Evolutionary conservation across 441 rosid genomes (phyloP).

Genomic region (Melianthus villosus): DNA sequence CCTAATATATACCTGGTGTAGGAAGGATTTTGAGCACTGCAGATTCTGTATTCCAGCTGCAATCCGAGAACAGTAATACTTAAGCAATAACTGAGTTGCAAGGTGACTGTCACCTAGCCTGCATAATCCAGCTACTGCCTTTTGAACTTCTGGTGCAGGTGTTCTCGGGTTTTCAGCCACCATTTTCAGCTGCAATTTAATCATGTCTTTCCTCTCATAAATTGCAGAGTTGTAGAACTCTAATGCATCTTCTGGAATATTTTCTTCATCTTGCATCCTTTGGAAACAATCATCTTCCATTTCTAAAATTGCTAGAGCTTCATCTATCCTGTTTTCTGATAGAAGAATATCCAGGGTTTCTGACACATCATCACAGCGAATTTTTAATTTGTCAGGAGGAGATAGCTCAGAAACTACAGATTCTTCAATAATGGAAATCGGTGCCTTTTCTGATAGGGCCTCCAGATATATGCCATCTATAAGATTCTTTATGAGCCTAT

Average conservation of each 20-base stretch:
- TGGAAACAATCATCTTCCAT: constrained; percentile 25
- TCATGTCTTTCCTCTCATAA: constrained; percentile 25
- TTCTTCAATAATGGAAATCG: constrained; percentile 14
- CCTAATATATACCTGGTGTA: constrained; percentile 20
- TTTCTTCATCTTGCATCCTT: constrained; percentile 14
- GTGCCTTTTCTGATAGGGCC: constrained; percentile 20
- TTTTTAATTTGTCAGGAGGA: constrained; percentile 16
- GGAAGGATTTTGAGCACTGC: constrained; percentile 17
- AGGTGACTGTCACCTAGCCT: constrained; percentile 31
- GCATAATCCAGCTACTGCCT: constrained; percentile 26
- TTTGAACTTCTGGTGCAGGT: constrained; percentile 39
- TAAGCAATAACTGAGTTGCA: constrained; percentile 32
- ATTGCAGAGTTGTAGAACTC: constrained; percentile 19
- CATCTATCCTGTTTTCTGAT: constrained; percentile 32
- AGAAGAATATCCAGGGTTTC: constrained; percentile 32
- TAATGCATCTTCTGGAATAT: constrained; percentile 9
- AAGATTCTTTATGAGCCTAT: constrained; percentile 28
- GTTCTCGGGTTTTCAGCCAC: constrained; percentile 39
- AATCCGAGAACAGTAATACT: constrained; percentile 33
- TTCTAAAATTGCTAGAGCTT: constrained; percentile 27
- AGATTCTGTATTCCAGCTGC: constrained; percentile 21
- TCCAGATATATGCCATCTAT: constrained; percentile 18
- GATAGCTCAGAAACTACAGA: constrained; percentile 14
- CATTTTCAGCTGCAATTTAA: constrained; percentile 20
- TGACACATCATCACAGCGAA: constrained; percentile 16